A percentile compares a stretch with the other conserved stretches of the same genome.
Conservation (phyloP, 2,329 filamentous ascomycete genomes). For the Herpotrichia juniperi region DNA sequence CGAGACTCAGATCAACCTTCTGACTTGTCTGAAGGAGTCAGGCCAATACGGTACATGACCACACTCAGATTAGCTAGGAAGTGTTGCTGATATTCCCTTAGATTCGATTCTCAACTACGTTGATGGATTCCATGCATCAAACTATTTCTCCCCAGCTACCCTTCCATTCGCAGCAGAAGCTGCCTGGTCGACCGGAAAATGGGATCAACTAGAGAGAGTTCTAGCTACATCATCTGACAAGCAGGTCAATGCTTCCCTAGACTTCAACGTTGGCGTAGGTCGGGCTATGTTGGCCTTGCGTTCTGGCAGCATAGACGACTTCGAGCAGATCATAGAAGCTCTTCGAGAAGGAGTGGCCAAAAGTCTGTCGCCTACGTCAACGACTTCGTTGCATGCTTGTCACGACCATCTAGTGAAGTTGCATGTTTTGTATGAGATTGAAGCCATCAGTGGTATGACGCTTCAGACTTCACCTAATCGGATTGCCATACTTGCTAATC, state of each 20-base stretch:
- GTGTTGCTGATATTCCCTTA: slow-evolving; percentile 45
- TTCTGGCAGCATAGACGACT: slow-evolving; percentile 56
- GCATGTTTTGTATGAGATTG: slow-evolving; percentile 86
- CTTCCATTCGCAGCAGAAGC: slow-evolving; percentile 89
- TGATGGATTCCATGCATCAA: slow-evolving; percentile 68
- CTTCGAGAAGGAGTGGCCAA: slow-evolving; percentile 74
- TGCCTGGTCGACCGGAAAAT: slow-evolving; percentile 86
- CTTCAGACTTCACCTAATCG: slow-evolving; percentile 44
- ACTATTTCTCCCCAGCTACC: slow-evolving; percentile 53
- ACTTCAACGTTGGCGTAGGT: slow-evolving; percentile 86
- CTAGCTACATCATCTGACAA: slow-evolving; percentile 52
- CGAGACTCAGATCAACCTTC: slow-evolving; percentile 80
- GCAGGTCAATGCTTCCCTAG: slow-evolving; percentile 49
- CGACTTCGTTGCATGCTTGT: slow-evolving; percentile 79
- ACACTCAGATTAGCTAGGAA: background rate
- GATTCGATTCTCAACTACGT: slow-evolving; percentile 87
- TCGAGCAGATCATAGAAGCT: slow-evolving; percentile 64
- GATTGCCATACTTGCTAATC: slow-evolving; percentile 53
- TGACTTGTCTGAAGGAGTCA: slow-evolving; percentile 92
- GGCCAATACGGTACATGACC: slow-evolving; percentile 78
- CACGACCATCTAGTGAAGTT: slow-evolving; percentile 86
- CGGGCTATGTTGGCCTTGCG: slow-evolving; percentile 67
- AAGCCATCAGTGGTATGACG: slow-evolving; percentile 67
- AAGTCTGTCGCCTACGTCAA: slow-evolving; percentile 76
- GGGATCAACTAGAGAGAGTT: slow-evolving; percentile 75